Percentiles rank a stretch among this genome's conserved stretches.
Evolutionary conservation across 2,329 filamentous ascomycete genomes (phyloP).

Genomic region (Xylariaceae sp.): DNA sequence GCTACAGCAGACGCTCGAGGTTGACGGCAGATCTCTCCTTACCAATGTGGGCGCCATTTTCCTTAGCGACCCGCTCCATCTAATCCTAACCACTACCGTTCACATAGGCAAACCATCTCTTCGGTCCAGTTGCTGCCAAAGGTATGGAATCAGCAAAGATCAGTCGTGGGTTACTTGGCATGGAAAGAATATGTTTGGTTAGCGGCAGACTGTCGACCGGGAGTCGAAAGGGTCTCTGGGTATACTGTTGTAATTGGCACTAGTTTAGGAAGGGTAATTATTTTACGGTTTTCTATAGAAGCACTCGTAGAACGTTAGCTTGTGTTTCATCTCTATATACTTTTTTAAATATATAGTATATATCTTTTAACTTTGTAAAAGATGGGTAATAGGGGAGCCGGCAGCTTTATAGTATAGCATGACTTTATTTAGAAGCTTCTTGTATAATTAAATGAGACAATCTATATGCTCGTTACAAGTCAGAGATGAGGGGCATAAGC

Average conservation of each 20-base stretch:
- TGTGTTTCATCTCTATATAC: not conserved
- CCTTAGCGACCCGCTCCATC: not conserved
- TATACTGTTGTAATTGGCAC: not conserved
- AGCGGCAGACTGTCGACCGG: not conserved
- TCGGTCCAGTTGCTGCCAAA: not conserved
- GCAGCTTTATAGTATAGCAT: not conserved
- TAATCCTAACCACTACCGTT: not conserved
- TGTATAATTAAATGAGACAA: not conserved
- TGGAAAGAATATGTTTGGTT: not conserved
- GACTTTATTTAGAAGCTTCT: not conserved
- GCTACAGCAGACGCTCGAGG: not conserved
- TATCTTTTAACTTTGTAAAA: not conserved
- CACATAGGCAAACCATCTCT: not conserved
- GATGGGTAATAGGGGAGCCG: not conserved
- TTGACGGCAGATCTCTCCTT: not conserved
- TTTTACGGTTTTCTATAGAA: constrained; percentile 1
- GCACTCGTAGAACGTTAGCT: not conserved
- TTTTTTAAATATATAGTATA: not conserved
- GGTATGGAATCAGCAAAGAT: not conserved
- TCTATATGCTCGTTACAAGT: not conserved
- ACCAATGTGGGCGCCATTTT: not conserved
- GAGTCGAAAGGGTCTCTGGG: not conserved
- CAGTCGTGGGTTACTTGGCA: not conserved
- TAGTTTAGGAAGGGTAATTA: not conserved
- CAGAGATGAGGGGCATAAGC: no score